Base-by-base conservation (phyloP, 2,329 filamentous ascomycete genomes). In the Aphanocladium album region DNA sequence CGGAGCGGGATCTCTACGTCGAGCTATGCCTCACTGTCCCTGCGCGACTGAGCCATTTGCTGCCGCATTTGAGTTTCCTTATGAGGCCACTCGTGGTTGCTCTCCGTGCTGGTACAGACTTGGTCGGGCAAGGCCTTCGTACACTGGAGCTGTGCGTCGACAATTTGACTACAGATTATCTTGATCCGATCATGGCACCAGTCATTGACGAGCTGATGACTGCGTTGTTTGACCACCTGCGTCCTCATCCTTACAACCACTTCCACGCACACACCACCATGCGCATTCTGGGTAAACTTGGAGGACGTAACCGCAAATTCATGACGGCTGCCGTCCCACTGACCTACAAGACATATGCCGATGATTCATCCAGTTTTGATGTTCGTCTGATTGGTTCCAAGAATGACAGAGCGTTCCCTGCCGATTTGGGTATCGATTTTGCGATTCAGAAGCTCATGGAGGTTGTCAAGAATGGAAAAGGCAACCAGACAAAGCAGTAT, bases 121-220 rank as follows among this genome's bases (percentile, higher is more conserved):
- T 99, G 43, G 93, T 99, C 19, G 93, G 93, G 0, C 96, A 99
- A 73, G 95, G 95, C 0, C 80, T 99, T 7, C 83, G 96, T 30
- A 99, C 95, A 0, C 79, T 99, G 5, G 95, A 99, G 70, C 83
- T 99, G 2, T 99, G 95, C 69, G 95, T 99, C 19, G 95, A 99
- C 65, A 99, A 99, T 67, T 82, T 99, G 0, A 99, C 96, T 0
- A 93, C 95, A 0, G 95, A 99, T 69, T 99, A 99, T 70, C 79
- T 99, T 16, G 95, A 99, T 68, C 96, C 95, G 0, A 98, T 99
- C 68, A 99, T 99, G 93, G 91, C 93, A 2, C 96, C 95, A 0
- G 96, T 98, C 27, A 98, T 99, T 73, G 93, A 99, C 68, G 95
- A 99, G 71, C 80, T 99, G 49, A 99, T 99, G 95, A 95, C 92